These are phyloP conservation scores for Nicotiana knightiana DNA, from an alignment of 257 asterid genomes.

Conservation along the genomic window DNA sequence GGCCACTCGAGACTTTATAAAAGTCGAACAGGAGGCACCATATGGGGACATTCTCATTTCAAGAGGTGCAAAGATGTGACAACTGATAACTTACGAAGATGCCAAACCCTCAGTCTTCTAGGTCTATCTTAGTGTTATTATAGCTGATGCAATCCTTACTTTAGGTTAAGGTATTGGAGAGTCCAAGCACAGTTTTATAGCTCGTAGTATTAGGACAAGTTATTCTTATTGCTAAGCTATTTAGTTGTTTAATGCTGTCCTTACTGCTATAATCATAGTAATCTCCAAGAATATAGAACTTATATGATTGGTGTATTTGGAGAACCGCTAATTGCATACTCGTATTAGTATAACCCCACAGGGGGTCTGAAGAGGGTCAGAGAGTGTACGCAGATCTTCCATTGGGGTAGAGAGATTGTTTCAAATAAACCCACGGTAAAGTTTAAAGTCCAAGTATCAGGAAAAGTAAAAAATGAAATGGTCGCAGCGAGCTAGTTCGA, in stretches of 20 bases:
- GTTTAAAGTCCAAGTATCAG: not conserved
- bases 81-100: not conserved
- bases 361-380: not conserved
- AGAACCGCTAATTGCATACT: not conserved
- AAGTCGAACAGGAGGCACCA: conserved; percentile 53
- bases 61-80: conserved; percentile 75
- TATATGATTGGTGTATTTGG: not conserved
- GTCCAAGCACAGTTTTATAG: not conserved
- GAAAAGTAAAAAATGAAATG: not conserved
- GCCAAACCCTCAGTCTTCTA: not conserved
- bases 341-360: not conserved
- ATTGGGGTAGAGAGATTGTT: too few species aligned
- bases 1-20: conserved; percentile 56
- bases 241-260: not conserved
- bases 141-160: not conserved
- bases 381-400: too few species aligned
- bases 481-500: not conserved
- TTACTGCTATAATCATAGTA: not conserved
- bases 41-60: conserved; percentile 80
- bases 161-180: not conserved
- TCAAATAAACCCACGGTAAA: not conserved
- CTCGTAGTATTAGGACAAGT: not conserved
- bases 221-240: not conserved
- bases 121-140: conserved; percentile 7
- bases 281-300: not conserved